Evolutionary conservation across 768 basidiomycete species (phyloP), one percentile per base, ranked within the genome.

Genomic region (Termitomyces sp.): DNA sequence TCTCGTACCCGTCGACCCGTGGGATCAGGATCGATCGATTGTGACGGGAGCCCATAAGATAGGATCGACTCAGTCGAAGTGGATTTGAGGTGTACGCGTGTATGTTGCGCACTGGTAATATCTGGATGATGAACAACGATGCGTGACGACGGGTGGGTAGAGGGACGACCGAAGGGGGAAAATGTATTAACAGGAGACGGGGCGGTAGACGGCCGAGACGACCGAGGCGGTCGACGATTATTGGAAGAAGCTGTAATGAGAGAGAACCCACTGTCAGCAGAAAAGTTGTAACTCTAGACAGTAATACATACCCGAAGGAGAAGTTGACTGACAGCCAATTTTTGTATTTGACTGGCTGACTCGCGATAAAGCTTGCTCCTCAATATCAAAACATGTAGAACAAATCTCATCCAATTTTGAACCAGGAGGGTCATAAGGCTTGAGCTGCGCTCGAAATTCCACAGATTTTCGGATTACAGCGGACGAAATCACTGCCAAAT

Each of bases 401-500:
- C 79, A 85, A 39, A 91, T 76, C 50, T 83, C 80, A 18, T 79
- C 73, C 40, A 91, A 59, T 9, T 72, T 65, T 32, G 63, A 53
- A 58, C 81, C 80, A 15, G 70, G 68, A 15, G 60, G 62, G 29
- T 73, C 72, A 45, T 64, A 65, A 18, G 64, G 63, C n/a, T 58
- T 62, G n/a, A 66, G 61, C 23, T 61, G 68, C 27, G 69, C 64
- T 32, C 71, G 69, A 47, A 75, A 73, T 50, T 76, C 72, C 58
- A 73, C 71, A 23, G 82, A 81, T 60, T 82, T 76, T 33, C 91
- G 85, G 35, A 86, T 81, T n/a, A 95, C 79, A 43, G 86, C 82
- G 7, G 89, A 88, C 9, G 85, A 82, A 53, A 94, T 75, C 50
- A 84, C 78, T 15, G 91, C 89, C 33, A 94, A 77, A 60, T 93